Evolutionary conservation across 179 eudicot genomes (phyloP).

Genomic region (Silene noctiflora): DNA sequence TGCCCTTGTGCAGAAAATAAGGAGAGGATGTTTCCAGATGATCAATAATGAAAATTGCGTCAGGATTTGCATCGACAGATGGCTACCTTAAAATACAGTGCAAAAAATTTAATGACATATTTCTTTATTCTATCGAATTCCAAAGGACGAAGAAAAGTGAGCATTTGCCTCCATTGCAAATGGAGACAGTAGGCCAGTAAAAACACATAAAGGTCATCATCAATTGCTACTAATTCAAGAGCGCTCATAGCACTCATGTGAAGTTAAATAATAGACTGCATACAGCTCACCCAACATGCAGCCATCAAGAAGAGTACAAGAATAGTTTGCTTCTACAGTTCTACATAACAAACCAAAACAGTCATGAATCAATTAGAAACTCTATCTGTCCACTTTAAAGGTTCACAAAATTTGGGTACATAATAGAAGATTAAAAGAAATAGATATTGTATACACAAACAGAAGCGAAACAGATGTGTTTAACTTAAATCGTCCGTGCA

Average conservation of each 20-base stretch:
- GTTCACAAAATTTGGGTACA: not conserved
- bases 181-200: not conserved
- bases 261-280: not conserved
- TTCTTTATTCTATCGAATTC: not conserved
- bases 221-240: not conserved
- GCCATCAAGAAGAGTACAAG: not conserved
- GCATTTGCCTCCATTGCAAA: not conserved
- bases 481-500: not conserved
- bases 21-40: not conserved
- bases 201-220: not conserved
- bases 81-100: not conserved
- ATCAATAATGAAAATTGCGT: too few relatives aligned
- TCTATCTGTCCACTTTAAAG: not conserved
- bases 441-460: not conserved
- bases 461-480: not conserved
- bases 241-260: not conserved
- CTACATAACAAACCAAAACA: not conserved
- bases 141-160: not conserved
- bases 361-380: not conserved
- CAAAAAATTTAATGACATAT: not conserved
- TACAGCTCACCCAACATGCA: constrained; percentile 1
- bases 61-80: not conserved
- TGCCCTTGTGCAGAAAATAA: not conserved
- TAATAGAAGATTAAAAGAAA: not conserved
- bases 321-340: not conserved